phyloP scores from a whole-genome alignment of 768 basidiomycete genomes.

The Suillus placidus region DNA sequence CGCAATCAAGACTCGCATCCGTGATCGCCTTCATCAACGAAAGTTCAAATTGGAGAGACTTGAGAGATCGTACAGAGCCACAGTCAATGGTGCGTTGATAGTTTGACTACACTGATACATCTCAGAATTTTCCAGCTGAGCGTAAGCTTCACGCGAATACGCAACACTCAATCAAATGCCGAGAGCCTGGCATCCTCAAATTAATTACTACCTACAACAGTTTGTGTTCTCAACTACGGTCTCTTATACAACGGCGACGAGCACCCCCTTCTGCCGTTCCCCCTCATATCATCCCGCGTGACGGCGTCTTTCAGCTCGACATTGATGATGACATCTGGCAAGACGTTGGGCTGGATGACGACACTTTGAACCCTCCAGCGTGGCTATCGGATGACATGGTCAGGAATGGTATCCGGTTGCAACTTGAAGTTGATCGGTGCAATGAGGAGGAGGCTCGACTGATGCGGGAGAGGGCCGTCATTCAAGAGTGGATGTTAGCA shows the following conservation, averaged over 20 bases:
- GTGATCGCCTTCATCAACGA: constrained; percentile 15
- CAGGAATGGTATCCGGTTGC: background rate
- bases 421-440: background rate
- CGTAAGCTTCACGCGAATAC: constrained; percentile 31
- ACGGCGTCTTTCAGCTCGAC: background rate
- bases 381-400: background rate
- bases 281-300: background rate
- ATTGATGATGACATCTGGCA: background rate
- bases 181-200: constrained; percentile 17
- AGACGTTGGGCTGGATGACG: background rate
- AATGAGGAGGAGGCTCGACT: background rate
- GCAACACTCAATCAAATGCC: constrained; percentile 24
- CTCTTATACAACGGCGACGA: background rate
- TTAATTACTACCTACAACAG: background rate
- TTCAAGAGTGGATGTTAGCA: no score
- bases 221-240: background rate
- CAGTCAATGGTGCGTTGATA: constrained; percentile 5
- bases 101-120: background rate
- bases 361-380: background rate
- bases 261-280: background rate
- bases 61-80: constrained; percentile 17
- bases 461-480: background rate
- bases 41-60: constrained; percentile 34
- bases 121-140: constrained; percentile 18
- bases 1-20: background rate